Percentiles rank a stretch among this genome's conserved stretches.
These are phyloP conservation scores for Syncephalastrum sp. DNA, from an alignment of 371 early-diverging fungal species.

Conservation along the genomic window DNA sequence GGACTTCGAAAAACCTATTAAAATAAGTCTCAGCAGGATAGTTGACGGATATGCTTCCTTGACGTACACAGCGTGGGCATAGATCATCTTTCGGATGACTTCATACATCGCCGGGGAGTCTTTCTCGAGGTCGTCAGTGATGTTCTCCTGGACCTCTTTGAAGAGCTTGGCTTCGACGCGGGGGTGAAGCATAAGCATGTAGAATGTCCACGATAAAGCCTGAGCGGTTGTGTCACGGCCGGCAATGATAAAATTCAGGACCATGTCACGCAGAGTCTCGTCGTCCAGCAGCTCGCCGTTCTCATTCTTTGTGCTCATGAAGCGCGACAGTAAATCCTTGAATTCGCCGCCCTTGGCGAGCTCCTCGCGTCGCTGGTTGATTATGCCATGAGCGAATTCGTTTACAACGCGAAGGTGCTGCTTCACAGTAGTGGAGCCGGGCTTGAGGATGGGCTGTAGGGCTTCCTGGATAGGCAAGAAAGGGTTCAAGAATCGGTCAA, in stretches of 20 bases:
- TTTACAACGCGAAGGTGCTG: constrained; percentile 30
- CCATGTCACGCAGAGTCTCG: constrained; percentile 43
- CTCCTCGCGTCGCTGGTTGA: constrained; percentile 25
- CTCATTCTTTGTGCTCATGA: constrained; percentile 46
- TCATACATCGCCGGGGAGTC: constrained; percentile 42
- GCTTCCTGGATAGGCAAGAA: constrained; percentile 34
- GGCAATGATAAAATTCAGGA: constrained; percentile 51
- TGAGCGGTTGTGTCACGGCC: constrained; percentile 74
- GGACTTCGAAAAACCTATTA: background rate
- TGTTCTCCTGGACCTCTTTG: constrained; percentile 36
- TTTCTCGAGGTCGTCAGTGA: constrained; percentile 20
- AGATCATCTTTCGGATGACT: constrained; percentile 32
- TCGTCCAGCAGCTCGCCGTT: constrained; percentile 36
- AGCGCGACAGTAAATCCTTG: constrained; percentile 45
- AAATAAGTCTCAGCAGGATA: background rate
- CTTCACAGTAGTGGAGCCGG: constrained; percentile 14
- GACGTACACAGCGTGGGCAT: constrained; percentile 18
- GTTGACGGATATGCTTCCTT: background rate
- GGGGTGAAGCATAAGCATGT: constrained; percentile 42
- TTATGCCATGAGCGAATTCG: constrained; percentile 28
- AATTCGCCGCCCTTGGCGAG: constrained; percentile 15
- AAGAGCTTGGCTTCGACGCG: constrained; percentile 35
- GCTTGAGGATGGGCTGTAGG: constrained; percentile 6
- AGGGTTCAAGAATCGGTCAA: constrained; percentile 30
- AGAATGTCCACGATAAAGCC: constrained; percentile 65